A percentile compares a stretch with the other conserved stretches of the same genome.
Evolutionary conservation across 78 protist species (phyloP).

Genomic region (Dictyostelium firmibasis): DNA sequence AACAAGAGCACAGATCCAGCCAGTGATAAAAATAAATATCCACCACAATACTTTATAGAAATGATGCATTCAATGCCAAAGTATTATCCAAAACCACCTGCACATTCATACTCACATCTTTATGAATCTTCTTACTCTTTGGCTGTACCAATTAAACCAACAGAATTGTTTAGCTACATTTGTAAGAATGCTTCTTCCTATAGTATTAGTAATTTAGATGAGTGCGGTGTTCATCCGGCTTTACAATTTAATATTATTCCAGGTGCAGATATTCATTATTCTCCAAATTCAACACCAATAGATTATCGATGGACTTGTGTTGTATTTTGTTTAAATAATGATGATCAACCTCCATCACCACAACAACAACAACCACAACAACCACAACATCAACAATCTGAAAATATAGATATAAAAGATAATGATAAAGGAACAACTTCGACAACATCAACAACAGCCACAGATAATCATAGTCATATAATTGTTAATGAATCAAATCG

Average conservation of each 20-base stretch:
- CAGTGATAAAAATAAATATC: neutral
- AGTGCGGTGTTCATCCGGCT: slow-evolving; percentile 40
- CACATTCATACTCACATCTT: slow-evolving; percentile 58
- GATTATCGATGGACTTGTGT: slow-evolving; percentile 45
- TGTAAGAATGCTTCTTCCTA: slow-evolving; percentile 9
- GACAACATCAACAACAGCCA: neutral
- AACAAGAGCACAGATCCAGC: neutral
- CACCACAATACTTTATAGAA: slow-evolving; percentile 65
- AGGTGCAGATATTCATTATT: neutral
- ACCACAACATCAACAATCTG: neutral
- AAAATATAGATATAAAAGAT: neutral
- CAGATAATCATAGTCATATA: neutral
- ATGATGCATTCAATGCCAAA: slow-evolving; percentile 63
- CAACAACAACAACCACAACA: neutral
- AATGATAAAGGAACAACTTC: neutral
- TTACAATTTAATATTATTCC: slow-evolving; percentile 12
- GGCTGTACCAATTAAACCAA: slow-evolving; percentile 24
- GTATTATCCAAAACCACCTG: slow-evolving; percentile 78
- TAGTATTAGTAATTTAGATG: slow-evolving; percentile 9
- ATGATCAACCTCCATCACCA: neutral
- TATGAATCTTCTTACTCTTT: slow-evolving; percentile 10
- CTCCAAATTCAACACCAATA: neutral
- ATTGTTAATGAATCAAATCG: slow-evolving; percentile 44
- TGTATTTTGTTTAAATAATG: slow-evolving; percentile 57
- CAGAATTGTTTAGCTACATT: slow-evolving; percentile 15